phyloP scores from a whole-genome alignment of 768 basidiomycete genomes.

The Boletus patriciae region DNA sequence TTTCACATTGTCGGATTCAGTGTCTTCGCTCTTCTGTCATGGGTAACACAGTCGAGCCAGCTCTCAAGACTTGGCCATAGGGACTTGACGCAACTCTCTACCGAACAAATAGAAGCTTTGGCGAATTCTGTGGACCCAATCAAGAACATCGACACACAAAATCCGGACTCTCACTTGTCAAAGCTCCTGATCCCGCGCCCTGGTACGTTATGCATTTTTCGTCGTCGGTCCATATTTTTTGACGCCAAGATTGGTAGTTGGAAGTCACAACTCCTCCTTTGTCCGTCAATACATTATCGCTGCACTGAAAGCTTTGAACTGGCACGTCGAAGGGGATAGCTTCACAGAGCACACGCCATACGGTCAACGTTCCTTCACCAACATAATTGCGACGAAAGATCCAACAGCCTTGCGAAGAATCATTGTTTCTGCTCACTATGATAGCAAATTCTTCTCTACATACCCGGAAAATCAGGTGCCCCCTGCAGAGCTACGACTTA shows the following conservation, averaged over 20 bases:
- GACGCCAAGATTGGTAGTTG: conserved; percentile 43
- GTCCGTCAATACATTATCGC: conserved; percentile 82
- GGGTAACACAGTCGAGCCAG: conserved; percentile 27
- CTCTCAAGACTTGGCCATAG: conserved; percentile 38
- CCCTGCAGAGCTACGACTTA: not conserved
- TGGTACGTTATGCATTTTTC: conserved; percentile 45
- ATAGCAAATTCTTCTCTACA: conserved; percentile 81
- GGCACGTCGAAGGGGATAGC: conserved; percentile 85
- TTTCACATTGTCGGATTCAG: conserved; percentile 9
- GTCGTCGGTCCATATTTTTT: not conserved
- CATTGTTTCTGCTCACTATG: conserved; percentile 89
- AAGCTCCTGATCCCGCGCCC: conserved; percentile 84
- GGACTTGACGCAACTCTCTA: conserved; percentile 45
- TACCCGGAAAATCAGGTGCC: conserved; percentile 75
- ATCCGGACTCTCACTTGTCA: conserved; percentile 73
- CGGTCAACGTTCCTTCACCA: conserved; percentile 77
- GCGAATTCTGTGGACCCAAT: conserved; percentile 60
- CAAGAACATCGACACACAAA: conserved; percentile 62
- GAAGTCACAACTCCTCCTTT: conserved; percentile 72
- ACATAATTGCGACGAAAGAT: conserved; percentile 94
- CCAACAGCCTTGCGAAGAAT: conserved; percentile 79
- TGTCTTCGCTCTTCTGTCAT: conserved; percentile 18
- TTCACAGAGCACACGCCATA: conserved; percentile 82
- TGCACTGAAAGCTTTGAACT: conserved; percentile 67
- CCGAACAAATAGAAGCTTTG: conserved; percentile 50